Percentiles rank a stretch among this genome's conserved stretches.
These are phyloP conservation scores for Podaxis pistillaris DNA, from an alignment of 768 basidiomycete genomes.

Conservation along the genomic window DNA sequence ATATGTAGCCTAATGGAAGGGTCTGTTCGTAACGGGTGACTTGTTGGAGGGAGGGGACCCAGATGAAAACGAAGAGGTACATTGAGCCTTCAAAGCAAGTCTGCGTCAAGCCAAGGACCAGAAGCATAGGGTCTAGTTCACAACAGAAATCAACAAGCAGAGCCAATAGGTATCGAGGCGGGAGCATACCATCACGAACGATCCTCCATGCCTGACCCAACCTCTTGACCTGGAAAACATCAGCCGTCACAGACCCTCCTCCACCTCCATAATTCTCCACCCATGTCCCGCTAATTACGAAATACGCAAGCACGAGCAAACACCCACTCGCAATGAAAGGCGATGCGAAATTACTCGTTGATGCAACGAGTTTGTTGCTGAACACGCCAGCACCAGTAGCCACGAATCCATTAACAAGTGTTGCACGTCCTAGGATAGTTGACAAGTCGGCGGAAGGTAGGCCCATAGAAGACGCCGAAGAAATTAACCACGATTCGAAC, in stretches of 20 bases:
- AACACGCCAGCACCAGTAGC: constrained; percentile 66
- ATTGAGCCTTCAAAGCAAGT: constrained; percentile 84
- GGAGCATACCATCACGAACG: constrained; percentile 44
- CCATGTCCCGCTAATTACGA: constrained; percentile 60
- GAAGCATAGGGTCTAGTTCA: constrained; percentile 52
- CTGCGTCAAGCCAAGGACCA: constrained; percentile 69
- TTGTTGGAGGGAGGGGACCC: constrained; percentile 78
- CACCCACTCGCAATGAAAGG: constrained; percentile 67
- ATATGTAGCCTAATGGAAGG: constrained; percentile 77
- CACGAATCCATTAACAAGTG: constrained; percentile 70
- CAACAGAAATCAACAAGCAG: not conserved
- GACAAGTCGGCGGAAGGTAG: constrained; percentile 61
- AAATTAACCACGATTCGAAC: constrained; percentile 78
- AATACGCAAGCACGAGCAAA: constrained; percentile 51
- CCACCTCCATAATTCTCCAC: constrained; percentile 65
- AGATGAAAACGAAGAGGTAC: constrained; percentile 84
- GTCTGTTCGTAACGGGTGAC: constrained; percentile 34
- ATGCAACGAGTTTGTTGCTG: constrained; percentile 61
- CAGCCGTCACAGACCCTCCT: constrained; percentile 30
- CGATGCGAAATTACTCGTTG: constrained; percentile 49
- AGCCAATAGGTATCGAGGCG: not conserved
- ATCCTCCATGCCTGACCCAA: constrained; percentile 57
- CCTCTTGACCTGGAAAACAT: constrained; percentile 51
- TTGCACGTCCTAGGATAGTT: constrained; percentile 69
- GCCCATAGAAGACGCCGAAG: constrained; percentile 49